These are phyloP conservation scores for Neurospora sp. DNA, from an alignment of 495 filamentous ascomycete genomes.

Conservation along the genomic window DNA sequence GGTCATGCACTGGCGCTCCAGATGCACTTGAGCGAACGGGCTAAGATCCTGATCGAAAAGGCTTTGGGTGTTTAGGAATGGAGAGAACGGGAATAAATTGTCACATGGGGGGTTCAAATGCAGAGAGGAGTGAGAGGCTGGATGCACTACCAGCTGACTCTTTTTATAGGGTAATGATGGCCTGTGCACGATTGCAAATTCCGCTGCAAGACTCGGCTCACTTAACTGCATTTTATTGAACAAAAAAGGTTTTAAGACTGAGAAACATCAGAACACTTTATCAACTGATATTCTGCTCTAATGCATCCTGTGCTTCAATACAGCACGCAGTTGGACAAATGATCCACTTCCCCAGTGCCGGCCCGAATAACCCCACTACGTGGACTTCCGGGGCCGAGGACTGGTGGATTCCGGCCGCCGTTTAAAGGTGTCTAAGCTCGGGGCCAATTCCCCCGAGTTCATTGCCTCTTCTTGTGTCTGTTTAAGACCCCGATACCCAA, in stretches of 20 bases:
- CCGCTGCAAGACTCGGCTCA: background rate
- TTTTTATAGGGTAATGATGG: background rate
- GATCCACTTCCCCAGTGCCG: background rate
- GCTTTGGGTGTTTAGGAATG: slow-evolving; percentile 35
- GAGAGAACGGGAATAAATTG: background rate
- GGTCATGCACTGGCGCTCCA: slow-evolving; percentile 59
- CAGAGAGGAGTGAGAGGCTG: background rate
- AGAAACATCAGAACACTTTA: background rate
- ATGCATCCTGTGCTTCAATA: background rate
- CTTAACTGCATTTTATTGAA: background rate
- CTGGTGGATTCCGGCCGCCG: background rate
- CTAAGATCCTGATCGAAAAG: slow-evolving; percentile 48
- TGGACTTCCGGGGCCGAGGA: background rate
- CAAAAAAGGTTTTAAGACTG: background rate
- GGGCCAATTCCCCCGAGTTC: background rate
- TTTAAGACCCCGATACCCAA: background rate
- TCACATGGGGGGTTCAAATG: background rate
- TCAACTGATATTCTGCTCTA: background rate
- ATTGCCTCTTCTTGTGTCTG: background rate
- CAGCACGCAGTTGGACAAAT: background rate
- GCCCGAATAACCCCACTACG: background rate
- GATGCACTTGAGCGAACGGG: slow-evolving; percentile 52
- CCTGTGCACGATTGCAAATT: background rate
- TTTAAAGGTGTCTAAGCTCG: background rate
- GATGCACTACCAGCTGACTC: background rate